Evolutionary conservation across 371 early-diverging fungal species (phyloP).

Genomic region (Catenaria anguillulae): DNA sequence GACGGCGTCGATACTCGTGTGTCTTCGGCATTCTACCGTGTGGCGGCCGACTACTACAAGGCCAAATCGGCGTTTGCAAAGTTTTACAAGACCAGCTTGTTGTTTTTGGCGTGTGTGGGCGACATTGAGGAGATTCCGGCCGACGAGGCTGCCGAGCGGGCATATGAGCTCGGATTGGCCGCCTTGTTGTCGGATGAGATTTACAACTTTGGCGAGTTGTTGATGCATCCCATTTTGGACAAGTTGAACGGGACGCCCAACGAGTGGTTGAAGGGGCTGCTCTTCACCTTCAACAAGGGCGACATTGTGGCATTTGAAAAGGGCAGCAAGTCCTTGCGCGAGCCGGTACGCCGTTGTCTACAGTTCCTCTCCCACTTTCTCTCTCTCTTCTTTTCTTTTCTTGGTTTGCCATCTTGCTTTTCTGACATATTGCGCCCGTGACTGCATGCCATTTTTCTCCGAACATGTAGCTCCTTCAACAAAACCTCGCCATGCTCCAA

Average conservation of each 20-base stretch:
- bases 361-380: no score
- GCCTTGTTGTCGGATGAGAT: slow-evolving; percentile 87
- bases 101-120: slow-evolving; percentile 80
- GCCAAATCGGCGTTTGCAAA: slow-evolving; percentile 78
- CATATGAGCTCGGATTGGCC: slow-evolving; percentile 76
- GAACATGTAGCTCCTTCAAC: slow-evolving; percentile 56
- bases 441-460: no score
- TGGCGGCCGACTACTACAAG: slow-evolving; percentile 63
- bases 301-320: slow-evolving; percentile 83
- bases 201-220: slow-evolving; percentile 96
- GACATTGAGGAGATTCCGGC: slow-evolving; percentile 43
- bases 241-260: slow-evolving; percentile 56
- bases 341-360: no score
- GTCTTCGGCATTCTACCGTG: slow-evolving; percentile 84
- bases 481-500: slow-evolving; percentile 52
- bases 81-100: slow-evolving; percentile 85
- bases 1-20: slow-evolving; percentile 73
- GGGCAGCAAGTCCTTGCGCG: slow-evolving; percentile 55
- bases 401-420: no score
- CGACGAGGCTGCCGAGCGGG: slow-evolving; percentile 65
- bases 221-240: slow-evolving; percentile 88
- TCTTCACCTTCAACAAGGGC: slow-evolving; percentile 87
- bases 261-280: slow-evolving; percentile 71
- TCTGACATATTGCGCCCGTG: no score
- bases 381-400: no score